phyloP scores from a whole-genome alignment of 2,329 filamentous ascomycete genomes.

The Diaporthe citri region DNA sequence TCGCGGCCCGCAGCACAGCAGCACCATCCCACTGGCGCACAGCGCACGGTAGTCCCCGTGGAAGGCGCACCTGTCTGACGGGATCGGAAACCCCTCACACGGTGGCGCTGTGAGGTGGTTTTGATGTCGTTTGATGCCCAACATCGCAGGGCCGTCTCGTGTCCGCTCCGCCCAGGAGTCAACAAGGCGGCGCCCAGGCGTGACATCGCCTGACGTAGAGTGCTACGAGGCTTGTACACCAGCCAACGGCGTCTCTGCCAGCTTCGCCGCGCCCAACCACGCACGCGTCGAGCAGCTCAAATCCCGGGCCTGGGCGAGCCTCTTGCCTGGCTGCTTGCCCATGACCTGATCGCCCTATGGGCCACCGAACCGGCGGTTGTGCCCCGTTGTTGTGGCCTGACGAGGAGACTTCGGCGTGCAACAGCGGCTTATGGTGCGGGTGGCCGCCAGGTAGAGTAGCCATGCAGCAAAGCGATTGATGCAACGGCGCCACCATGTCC shows the following conservation, averaged over 20 bases:
- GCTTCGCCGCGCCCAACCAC: not conserved
- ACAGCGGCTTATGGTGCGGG: too few relatives aligned
- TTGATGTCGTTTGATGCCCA: not conserved
- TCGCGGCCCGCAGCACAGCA: not conserved
- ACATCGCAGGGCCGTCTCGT: not conserved
- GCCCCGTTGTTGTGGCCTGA: not conserved
- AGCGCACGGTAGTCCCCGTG: not conserved
- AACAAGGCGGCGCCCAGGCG: not conserved
- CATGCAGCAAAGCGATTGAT: not conserved
- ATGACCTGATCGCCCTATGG: not conserved
- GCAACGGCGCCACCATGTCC: not conserved
- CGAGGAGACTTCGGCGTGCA: not conserved
- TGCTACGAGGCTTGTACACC: not conserved
- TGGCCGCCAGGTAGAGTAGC: not conserved
- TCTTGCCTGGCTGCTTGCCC: not conserved
- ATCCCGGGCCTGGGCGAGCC: too few relatives aligned
- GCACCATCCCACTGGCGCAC: not conserved
- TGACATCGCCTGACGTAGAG: not conserved
- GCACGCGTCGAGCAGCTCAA: not conserved
- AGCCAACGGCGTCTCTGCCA: not conserved
- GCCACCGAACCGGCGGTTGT: not conserved
- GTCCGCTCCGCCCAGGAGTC: not conserved
- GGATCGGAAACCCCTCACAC: not conserved
- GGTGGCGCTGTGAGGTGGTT: not conserved
- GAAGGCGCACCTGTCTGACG: not conserved